These are phyloP conservation scores for Litsea cubeba DNA, from an alignment of 164 flowering plant species.

Conservation along the genomic window DNA sequence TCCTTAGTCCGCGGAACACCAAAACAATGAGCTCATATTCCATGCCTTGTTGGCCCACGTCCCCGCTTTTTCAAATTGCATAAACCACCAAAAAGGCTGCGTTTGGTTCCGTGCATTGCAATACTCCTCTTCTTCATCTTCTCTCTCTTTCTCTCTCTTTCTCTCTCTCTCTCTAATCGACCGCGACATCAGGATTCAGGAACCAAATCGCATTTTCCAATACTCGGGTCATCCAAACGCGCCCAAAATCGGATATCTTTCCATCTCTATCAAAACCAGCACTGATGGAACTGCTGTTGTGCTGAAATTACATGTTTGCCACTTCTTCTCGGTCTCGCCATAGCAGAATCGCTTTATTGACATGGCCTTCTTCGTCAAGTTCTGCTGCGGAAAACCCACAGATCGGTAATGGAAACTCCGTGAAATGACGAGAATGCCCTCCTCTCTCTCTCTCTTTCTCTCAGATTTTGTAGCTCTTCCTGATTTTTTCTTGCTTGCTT, in stretches of 20 bases:
- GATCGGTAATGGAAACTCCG: neutral
- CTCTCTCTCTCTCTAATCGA: neutral
- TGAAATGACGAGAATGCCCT: neutral
- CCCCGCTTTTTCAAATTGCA: neutral
- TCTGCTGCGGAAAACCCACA: neutral
- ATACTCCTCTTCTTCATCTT: neutral
- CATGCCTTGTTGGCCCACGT: neutral
- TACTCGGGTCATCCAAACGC: neutral
- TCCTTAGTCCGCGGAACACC: neutral
- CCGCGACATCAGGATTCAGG: neutral
- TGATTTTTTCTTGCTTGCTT: neutral
- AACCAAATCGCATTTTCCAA: neutral
- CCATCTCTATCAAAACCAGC: neutral
- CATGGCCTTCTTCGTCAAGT: neutral
- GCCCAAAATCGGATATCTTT: neutral
- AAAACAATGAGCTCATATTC: neutral
- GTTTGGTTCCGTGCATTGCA: neutral
- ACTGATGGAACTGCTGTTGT: neutral
- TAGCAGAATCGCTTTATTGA: neutral
- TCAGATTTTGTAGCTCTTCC: neutral
- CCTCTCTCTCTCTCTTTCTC: neutral
- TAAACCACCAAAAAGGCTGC: neutral
- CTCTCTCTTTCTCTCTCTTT: neutral
- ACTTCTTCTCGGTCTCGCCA: neutral
- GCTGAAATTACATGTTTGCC: neutral